A percentile compares a stretch with the other conserved stretches of the same genome.
Conservation (phyloP, 148 eudicot genomes). For the Chenopodium berlandieri region DNA sequence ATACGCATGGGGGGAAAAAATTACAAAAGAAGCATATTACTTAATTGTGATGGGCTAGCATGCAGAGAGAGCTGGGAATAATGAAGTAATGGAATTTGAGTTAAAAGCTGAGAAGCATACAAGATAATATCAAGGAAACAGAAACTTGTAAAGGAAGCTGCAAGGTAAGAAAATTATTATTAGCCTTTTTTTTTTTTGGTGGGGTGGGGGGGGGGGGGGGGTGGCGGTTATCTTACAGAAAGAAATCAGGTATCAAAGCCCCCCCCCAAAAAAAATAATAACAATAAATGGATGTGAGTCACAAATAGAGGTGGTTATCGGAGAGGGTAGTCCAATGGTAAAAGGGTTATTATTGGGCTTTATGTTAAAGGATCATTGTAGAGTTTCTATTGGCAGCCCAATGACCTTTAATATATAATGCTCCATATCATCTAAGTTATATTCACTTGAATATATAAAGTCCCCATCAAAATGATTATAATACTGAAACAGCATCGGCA, state of each 20-base stretch:
- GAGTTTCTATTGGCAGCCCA: neutral
- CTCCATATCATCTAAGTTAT: neutral
- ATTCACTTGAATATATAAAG: neutral
- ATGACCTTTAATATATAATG: no score
- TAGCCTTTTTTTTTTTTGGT: neutral
- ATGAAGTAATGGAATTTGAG: neutral
- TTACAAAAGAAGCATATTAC: no score
- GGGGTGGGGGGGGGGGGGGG: no score
- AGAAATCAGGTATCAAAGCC: neutral
- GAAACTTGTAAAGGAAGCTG: constrained; percentile 1
- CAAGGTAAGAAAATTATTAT: neutral
- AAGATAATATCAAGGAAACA: neutral
- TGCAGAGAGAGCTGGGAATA: neutral
- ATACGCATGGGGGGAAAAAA: neutral
- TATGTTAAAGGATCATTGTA: neutral
- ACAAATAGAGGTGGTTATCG: neutral
- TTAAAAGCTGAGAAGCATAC: neutral
- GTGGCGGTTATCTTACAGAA: neutral
- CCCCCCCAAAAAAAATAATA: no score
- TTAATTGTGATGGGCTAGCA: neutral
- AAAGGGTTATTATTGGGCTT: neutral
- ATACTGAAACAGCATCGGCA: no score
- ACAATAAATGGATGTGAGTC: no score
- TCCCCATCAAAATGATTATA: neutral
- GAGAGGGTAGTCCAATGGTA: neutral